Percentiles rank a stretch among this genome's conserved stretches.
Evolutionary conservation across 805 yeast species (phyloP).

Genomic region (Cyberlindnera amylophila): DNA sequence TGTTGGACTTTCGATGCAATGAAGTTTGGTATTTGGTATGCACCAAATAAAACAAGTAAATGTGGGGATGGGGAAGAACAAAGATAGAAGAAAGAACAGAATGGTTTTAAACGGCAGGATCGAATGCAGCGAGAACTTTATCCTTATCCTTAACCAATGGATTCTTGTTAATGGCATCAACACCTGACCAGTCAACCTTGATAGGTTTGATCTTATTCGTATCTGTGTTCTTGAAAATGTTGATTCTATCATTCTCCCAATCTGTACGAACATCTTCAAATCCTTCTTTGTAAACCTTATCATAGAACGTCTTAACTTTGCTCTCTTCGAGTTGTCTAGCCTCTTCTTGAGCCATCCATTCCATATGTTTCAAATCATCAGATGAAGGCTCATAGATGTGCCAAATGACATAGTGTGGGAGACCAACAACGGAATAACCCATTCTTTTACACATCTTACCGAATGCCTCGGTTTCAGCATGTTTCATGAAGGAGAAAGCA

Average conservation of each 20-base stretch:
- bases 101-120: constrained; percentile 18
- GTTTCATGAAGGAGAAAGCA: constrained; percentile 92
- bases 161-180: constrained; percentile 33
- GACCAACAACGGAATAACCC: constrained; percentile 86
- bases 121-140: constrained; percentile 29
- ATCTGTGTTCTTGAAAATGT: constrained; percentile 78
- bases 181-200: constrained; percentile 70
- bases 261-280: constrained; percentile 70
- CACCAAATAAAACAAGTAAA: background rate
- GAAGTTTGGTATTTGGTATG: background rate
- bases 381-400: constrained; percentile 93
- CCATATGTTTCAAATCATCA: constrained; percentile 86
- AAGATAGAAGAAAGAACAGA: no score
- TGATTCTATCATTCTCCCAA: constrained; percentile 71
- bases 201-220: constrained; percentile 43
- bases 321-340: constrained; percentile 60
- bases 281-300: constrained; percentile 72
- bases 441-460: constrained; percentile 84
- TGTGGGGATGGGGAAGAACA: no score
- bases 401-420: constrained; percentile 96
- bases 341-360: constrained; percentile 87
- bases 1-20: constrained; percentile 3
- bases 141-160: constrained; percentile 24
- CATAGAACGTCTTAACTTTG: constrained; percentile 59
- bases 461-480: constrained; percentile 97